Conservation (phyloP, 192 early-diverging fungal genomes). For the Paraglomus occultum region DNA sequence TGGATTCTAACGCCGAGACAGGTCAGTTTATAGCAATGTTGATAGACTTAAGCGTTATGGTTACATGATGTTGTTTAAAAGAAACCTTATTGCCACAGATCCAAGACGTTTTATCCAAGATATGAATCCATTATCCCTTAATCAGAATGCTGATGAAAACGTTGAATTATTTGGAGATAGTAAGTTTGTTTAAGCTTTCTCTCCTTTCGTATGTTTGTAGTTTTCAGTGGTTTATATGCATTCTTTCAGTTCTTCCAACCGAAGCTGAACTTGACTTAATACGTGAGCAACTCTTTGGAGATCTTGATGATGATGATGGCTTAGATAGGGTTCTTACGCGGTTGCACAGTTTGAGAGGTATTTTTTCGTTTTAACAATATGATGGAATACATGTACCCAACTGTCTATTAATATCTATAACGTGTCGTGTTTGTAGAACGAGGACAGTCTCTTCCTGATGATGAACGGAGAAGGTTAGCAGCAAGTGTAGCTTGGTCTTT, state of each 20-base stretch:
- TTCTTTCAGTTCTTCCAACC: constrained; percentile 10
- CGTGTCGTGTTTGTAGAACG: constrained; percentile 37
- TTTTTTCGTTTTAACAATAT: neutral
- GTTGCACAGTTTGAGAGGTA: constrained; percentile 47
- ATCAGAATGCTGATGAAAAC: constrained; percentile 2
- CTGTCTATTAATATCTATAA: neutral
- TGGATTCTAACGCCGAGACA: no score
- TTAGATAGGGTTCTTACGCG: constrained; percentile 43
- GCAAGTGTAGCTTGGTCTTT: constrained; percentile 57
- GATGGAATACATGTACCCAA: neutral
- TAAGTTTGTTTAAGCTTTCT: neutral
- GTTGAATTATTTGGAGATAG: constrained; percentile 20
- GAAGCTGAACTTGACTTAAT: constrained; percentile 37
- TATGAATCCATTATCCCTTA: no score
- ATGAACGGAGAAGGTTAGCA: constrained; percentile 52
- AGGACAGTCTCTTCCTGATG: constrained; percentile 50
- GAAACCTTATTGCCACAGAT: neutral
- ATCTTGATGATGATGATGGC: constrained; percentile 38
- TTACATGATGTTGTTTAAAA: neutral
- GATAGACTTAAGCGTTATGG: neutral
- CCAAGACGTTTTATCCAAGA: no score
- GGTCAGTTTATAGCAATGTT: no score
- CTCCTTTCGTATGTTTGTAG: neutral
- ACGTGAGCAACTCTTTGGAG: constrained; percentile 41
- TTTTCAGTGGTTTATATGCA: neutral